Conservation (phyloP, 2,329 filamentous ascomycete genomes). For the Aspergillus sp. region DNA sequence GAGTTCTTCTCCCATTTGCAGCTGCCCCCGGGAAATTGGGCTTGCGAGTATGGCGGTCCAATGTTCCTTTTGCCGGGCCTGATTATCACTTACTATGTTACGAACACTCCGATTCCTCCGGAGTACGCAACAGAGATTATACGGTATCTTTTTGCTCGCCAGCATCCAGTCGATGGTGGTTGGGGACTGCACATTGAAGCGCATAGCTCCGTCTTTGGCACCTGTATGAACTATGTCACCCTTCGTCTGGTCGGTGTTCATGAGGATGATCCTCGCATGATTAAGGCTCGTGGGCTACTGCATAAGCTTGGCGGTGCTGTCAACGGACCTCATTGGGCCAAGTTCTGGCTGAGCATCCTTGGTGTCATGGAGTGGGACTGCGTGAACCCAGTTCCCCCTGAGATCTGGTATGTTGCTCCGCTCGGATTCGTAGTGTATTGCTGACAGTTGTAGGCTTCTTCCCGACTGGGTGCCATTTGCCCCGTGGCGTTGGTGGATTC, state of each 20-base stretch:
- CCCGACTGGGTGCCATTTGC: constrained; percentile 85
- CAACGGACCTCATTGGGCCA: constrained; percentile 87
- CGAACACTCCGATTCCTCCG: constrained; percentile 73
- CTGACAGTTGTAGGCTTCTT: constrained; percentile 47
- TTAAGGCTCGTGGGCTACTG: constrained; percentile 71
- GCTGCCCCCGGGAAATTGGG: constrained; percentile 85
- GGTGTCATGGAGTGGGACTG: constrained; percentile 82
- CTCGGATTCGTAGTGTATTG: not conserved
- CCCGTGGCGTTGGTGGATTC: constrained; percentile 96
- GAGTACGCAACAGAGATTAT: constrained; percentile 80
- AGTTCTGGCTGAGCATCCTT: constrained; percentile 84
- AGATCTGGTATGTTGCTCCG: constrained; percentile 59
- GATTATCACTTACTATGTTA: constrained; percentile 79
- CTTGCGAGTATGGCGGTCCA: constrained; percentile 92
- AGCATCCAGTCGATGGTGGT: constrained; percentile 80
- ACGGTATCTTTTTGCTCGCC: constrained; percentile 80
- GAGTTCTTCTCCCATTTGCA: constrained; percentile 86
- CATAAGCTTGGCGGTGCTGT: constrained; percentile 80
- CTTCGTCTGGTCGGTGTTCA: constrained; percentile 75
- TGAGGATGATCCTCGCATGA: constrained; percentile 74
- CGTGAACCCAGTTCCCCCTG: constrained; percentile 87
- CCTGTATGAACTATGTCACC: constrained; percentile 74
- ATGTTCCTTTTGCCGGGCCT: constrained; percentile 90
- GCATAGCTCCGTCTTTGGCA: constrained; percentile 86
- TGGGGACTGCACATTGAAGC: constrained; percentile 96